Conservation (phyloP, 805 yeast species). For the Cyberlindnera maritima region DNA sequence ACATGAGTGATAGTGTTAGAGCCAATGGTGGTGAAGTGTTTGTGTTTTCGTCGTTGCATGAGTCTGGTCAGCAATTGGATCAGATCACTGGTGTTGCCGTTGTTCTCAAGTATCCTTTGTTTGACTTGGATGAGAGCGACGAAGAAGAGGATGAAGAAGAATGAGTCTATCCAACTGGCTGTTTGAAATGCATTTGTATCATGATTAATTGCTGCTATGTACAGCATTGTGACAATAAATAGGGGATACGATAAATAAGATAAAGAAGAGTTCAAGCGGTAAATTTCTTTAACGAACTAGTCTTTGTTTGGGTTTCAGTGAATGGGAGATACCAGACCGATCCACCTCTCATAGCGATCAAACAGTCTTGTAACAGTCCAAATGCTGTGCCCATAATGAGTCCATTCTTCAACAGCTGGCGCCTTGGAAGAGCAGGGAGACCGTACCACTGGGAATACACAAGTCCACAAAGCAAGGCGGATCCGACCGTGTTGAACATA, state of each 20-base stretch:
- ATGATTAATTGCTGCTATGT: background rate
- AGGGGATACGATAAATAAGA: conserved; percentile 7
- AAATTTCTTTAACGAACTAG: background rate
- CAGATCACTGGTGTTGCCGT: conserved; percentile 91
- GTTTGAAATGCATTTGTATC: no score
- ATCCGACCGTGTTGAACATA: conserved; percentile 57
- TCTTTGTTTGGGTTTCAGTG: background rate
- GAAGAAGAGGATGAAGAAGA: conserved; percentile 31
- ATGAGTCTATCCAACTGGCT: background rate
- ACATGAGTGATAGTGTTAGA: conserved; percentile 65
- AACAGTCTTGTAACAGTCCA: conserved; percentile 66
- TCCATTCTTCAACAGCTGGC: conserved; percentile 47
- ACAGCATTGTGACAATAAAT: background rate
- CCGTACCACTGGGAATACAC: conserved; percentile 44
- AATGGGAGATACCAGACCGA: conserved; percentile 53
- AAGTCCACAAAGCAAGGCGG: conserved; percentile 52
- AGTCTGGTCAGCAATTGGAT: conserved; percentile 84
- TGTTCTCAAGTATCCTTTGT: conserved; percentile 76
- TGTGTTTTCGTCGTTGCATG: conserved; percentile 82
- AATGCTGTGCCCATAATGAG: conserved; percentile 53
- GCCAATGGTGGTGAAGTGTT: conserved; percentile 72
- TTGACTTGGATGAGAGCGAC: conserved; percentile 66
- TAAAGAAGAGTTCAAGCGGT: conserved; percentile 3
- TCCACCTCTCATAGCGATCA: conserved; percentile 58
- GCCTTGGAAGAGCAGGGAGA: conserved; percentile 41